Percentiles rank a stretch among this genome's conserved stretches.
These are phyloP conservation scores for Petunia hybrid DNA, from an alignment of 305 asterid species.

Conservation along the genomic window DNA sequence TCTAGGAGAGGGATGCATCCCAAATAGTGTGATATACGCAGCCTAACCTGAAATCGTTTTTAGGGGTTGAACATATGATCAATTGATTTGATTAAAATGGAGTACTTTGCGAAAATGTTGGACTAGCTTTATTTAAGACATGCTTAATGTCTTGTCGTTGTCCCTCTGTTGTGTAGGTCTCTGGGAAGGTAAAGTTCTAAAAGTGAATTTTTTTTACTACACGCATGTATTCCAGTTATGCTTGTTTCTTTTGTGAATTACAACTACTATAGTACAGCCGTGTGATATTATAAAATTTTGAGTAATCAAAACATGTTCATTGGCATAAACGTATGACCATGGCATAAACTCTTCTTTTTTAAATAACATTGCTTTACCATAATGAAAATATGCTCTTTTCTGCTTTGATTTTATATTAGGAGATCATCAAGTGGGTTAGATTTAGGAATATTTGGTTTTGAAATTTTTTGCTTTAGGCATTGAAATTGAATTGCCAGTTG, in stretches of 20 bases:
- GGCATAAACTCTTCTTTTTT: no score
- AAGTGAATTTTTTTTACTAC: not conserved
- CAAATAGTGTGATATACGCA: no score
- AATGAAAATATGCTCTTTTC: not conserved
- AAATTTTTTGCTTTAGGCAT: not conserved
- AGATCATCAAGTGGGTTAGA: not conserved
- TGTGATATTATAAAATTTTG: not conserved
- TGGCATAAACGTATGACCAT: no score
- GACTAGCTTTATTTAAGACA: conserved; percentile 41
- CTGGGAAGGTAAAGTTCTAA: conserved; percentile 33
- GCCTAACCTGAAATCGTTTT: no score
- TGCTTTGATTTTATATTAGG: not conserved
- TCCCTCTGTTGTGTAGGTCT: conserved; percentile 28
- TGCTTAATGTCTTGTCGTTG: conserved; percentile 42
- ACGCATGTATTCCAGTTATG: not conserved
- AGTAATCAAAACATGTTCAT: no score
- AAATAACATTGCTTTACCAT: not conserved
- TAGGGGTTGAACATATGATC: no score
- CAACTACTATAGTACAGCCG: not conserved
- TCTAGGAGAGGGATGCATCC: no score
- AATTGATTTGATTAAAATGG: no score
- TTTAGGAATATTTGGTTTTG: not conserved
- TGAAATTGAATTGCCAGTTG: conserved; percentile 35
- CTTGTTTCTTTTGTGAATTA: not conserved
- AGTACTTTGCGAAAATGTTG: conserved; percentile 11